Percentiles rank a stretch among this genome's conserved stretches.
These are phyloP conservation scores for Psidium guajava DNA, from an alignment of 345 rosid genomes.

Conservation along the genomic window DNA sequence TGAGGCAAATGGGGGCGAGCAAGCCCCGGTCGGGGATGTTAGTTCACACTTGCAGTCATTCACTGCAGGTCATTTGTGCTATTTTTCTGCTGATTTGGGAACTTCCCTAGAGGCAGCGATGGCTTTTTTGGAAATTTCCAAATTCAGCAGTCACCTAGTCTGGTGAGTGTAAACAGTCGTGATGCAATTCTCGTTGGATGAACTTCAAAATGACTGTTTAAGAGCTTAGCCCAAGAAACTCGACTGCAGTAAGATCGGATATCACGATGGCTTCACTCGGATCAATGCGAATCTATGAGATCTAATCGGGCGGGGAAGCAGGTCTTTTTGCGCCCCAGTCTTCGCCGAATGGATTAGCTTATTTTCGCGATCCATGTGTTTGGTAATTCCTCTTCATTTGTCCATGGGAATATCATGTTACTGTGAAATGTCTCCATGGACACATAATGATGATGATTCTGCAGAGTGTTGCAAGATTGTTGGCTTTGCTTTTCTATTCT, in stretches of 20 bases:
- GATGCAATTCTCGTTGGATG: neutral
- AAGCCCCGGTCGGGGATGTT: neutral
- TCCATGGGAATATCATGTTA: neutral
- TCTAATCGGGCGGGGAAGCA: neutral
- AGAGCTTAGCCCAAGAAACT: neutral
- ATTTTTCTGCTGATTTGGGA: neutral
- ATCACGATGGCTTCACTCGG: neutral
- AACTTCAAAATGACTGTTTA: neutral
- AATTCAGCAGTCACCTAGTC: neutral
- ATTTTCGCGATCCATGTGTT: neutral
- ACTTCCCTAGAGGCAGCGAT: neutral
- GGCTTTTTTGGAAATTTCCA: neutral
- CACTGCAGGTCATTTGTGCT: neutral
- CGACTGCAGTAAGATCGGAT: neutral
- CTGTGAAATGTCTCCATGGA: neutral
- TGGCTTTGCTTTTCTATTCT: neutral
- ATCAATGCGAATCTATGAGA: neutral
- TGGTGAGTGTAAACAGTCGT: neutral
- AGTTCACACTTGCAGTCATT: conserved; percentile 51
- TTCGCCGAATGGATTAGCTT: neutral
- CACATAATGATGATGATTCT: neutral
- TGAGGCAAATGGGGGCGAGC: neutral
- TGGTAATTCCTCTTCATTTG: neutral
- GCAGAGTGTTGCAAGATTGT: neutral
- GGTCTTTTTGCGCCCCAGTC: neutral